These are phyloP conservation scores for Camillea tinctor DNA, from an alignment of 2,329 filamentous ascomycete species.

Conservation along the genomic window DNA sequence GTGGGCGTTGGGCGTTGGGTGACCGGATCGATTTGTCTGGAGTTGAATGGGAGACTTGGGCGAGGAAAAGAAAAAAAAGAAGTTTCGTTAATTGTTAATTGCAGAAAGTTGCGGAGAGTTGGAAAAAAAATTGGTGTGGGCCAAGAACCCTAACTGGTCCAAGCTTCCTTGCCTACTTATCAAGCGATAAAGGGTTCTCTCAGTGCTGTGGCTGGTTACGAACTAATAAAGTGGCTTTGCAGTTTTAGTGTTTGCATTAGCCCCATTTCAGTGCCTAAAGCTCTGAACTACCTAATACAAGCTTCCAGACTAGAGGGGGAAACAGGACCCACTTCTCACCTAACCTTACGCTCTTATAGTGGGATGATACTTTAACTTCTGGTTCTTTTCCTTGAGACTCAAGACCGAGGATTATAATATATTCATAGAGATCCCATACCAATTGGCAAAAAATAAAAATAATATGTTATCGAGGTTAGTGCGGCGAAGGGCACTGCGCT, in stretches of 20 bases:
- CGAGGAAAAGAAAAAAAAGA: constrained; percentile 8
- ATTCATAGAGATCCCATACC: neutral
- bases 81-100: neutral
- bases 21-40: constrained; percentile 10
- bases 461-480: constrained; percentile 36
- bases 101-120: constrained; percentile 1
- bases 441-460: constrained; percentile 2
- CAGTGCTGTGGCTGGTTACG: constrained; percentile 3
- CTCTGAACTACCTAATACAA: too few relatives aligned
- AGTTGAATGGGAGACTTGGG: constrained; percentile 13
- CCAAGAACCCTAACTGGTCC: constrained; percentile 23
- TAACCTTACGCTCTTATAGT: constrained; percentile 21
- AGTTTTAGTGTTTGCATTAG: neutral
- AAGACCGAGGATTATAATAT: too few relatives aligned
- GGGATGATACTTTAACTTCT: constrained; percentile 20
- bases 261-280: neutral
- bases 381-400: neutral
- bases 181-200: neutral
- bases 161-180: constrained; percentile 1
- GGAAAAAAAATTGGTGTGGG: constrained; percentile 15
- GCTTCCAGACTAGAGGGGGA: too few relatives aligned
- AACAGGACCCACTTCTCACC: too few relatives aligned
- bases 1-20: constrained; percentile 15
- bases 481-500: constrained; percentile 29
- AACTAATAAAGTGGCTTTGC: constrained; percentile 9